Percentiles rank a stretch among this genome's conserved stretches.
phyloP scores from a whole-genome alignment of 371 early-diverging fungal species.

The Apophysomyces variabilis region DNA sequence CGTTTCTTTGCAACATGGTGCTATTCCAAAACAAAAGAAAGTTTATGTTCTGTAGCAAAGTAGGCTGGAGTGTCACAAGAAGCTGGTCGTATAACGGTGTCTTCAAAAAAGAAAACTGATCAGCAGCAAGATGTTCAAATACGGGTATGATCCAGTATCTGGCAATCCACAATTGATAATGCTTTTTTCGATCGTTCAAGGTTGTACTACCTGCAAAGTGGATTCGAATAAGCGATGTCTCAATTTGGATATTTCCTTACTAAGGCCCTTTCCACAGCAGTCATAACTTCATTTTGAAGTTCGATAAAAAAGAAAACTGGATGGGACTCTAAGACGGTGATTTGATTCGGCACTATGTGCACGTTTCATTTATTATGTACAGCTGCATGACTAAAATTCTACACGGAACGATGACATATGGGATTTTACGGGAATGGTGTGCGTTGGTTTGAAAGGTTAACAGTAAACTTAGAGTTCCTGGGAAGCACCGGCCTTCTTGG shows the following conservation, averaged over 20 bases:
- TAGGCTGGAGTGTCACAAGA: too few relatives aligned
- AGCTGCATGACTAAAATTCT: conserved; percentile 10
- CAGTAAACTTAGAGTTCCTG: conserved; percentile 42
- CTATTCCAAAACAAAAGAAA: too few relatives aligned
- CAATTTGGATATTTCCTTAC: too few relatives aligned
- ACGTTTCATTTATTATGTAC: conserved; percentile 7
- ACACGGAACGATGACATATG: conserved; percentile 11
- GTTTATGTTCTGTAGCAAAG: too few relatives aligned
- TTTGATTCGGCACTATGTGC: background rate
- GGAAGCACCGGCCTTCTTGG: conserved; percentile 71
- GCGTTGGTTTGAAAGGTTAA: background rate
- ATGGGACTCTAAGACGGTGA: too few relatives aligned
- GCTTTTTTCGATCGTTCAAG: too few relatives aligned
- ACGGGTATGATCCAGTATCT: background rate
- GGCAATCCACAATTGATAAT: too few relatives aligned
- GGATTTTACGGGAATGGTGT: conserved; percentile 5
- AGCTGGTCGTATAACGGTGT: too few relatives aligned
- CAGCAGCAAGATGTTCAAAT: background rate
- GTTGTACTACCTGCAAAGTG: too few relatives aligned
- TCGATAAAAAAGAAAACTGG: background rate
- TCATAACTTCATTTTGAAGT: background rate
- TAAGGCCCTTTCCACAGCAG: background rate
- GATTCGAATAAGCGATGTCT: too few relatives aligned
- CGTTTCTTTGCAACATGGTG: too few relatives aligned
- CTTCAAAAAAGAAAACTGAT: background rate